These are phyloP conservation scores for Sanguinoderma infundibulare DNA, from an alignment of 1,284 basidiomycete genomes.

Conservation along the genomic window DNA sequence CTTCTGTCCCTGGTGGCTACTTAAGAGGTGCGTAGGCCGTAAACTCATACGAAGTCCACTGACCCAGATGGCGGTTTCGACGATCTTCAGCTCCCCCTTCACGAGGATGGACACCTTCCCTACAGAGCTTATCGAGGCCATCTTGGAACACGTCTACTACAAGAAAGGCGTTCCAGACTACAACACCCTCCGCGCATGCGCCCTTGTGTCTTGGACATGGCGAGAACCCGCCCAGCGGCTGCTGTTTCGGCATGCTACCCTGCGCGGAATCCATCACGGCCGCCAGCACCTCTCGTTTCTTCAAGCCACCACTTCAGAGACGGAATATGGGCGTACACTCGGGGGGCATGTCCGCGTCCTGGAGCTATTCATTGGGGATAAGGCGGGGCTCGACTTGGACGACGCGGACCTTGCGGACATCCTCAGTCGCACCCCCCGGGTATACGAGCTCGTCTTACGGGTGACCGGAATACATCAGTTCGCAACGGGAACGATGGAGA, in stretches of 20 bases:
- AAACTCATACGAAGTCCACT: background rate
- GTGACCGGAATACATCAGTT: constrained; percentile 37
- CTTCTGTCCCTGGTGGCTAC: background rate
- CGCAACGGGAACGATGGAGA: constrained; percentile 29
- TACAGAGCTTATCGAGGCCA: constrained; percentile 47
- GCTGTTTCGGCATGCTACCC: constrained; percentile 40
- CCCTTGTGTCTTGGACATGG: constrained; percentile 45
- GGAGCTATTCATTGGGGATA: constrained; percentile 23
- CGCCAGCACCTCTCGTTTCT: constrained; percentile 14
- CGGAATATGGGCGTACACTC: constrained; percentile 19
- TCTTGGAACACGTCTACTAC: constrained; percentile 46
- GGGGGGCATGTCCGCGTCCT: constrained; percentile 26
- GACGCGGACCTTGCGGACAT: constrained; percentile 30
- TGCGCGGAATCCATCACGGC: constrained; percentile 5
- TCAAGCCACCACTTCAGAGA: constrained; percentile 12
- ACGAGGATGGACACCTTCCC: constrained; percentile 33
- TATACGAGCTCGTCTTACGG: constrained; percentile 45
- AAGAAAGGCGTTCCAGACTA: constrained; percentile 37
- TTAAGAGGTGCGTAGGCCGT: no score
- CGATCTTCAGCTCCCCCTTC: no score
- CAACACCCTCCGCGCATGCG: constrained; percentile 36
- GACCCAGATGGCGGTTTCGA: background rate
- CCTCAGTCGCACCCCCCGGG: constrained; percentile 36
- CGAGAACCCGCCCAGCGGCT: constrained; percentile 43
- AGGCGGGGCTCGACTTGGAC: constrained; percentile 7